These are phyloP conservation scores for Populus ilicifolia DNA, from an alignment of 345 rosid species.

Conservation along the genomic window DNA sequence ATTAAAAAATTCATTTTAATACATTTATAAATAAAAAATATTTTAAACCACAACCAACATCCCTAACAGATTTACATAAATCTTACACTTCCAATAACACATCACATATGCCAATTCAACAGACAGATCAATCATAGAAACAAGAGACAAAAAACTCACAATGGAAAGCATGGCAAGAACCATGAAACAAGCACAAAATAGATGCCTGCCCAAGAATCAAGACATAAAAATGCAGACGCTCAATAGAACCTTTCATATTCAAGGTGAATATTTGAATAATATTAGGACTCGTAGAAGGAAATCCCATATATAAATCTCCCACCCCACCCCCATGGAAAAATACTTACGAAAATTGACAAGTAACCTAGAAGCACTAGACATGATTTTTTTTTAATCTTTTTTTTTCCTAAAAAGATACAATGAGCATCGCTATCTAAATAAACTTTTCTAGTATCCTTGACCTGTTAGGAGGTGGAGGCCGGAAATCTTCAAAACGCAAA, in stretches of 20 bases:
- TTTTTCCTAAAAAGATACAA: constrained; percentile 29
- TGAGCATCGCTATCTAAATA: constrained; percentile 53
- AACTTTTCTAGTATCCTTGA: constrained; percentile 70
- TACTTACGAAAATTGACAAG: constrained; percentile 20
- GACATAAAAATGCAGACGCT: constrained; percentile 12
- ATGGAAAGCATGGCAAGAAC: not conserved
- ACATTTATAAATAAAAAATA: too few species aligned
- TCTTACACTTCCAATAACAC: not conserved
- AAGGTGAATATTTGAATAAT: constrained; percentile 23
- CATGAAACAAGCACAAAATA: not conserved
- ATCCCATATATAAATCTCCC: constrained; percentile 22
- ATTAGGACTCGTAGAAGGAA: constrained; percentile 18
- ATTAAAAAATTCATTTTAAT: too few species aligned
- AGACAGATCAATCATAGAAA: not conserved
- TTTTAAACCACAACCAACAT: too few species aligned
- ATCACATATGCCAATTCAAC: not conserved
- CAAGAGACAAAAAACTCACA: not conserved
- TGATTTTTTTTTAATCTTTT: constrained; percentile 11
- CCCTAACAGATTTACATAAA: too few species aligned
- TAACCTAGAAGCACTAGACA: constrained; percentile 18
- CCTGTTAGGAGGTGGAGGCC: constrained; percentile 48
- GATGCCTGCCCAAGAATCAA: not conserved
- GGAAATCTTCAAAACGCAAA: constrained; percentile 65
- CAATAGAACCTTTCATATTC: constrained; percentile 25
- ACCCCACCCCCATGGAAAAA: constrained; percentile 26